Base-by-base conservation (phyloP, 306 rosid genomes). In the Phaseolus lunatus region DNA sequence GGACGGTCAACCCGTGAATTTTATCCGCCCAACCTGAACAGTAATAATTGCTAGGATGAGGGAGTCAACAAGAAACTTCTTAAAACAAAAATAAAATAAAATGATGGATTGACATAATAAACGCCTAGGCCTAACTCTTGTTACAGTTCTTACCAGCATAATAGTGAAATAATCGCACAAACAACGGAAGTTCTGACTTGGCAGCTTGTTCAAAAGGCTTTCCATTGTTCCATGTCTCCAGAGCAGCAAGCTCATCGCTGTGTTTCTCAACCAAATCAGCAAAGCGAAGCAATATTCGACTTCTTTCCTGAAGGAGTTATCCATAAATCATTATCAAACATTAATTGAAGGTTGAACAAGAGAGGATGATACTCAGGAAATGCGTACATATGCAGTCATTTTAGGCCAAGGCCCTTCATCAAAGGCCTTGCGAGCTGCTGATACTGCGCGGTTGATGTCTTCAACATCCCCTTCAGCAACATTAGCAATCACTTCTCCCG, bases 361-460 rank as follows among this genome's bases (percentile, higher is more conserved):
- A 63, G 67, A 52, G 56, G 49, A 81, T 57, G 22, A 20, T 44
- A 44, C 54, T 29, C 3, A 10, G 27, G 8, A 37, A 72, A 44
- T 18, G 67, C 82, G 48, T 85, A 94, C 98, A 89, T 94, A 92
- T 68, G 97, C 88, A 9, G 86, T 24, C 98, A 94, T 90, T 83
- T 78, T 94, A 3, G 98, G 98, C 98, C 98, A 94, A 23, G 97
- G 97, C 24, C 98, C 98, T 77, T 94, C 96, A 72, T 94, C 97
- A 10, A 94, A 94, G 49, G 98, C 98, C 89, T 86, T 89, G 16
- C 98, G 93, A n/a, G 98, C 98, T 44, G 97, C 97, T 20, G 88
- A 67, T 19, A 94, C 97, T 0, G 98, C 98, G 9, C 85, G 96
- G 66, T 92, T 77, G 45, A 94, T 80, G 77, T 94, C 97, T 78